Percentiles rank a stretch among this genome's conserved stretches.
These are phyloP conservation scores for Esteya vermicola DNA, from an alignment of 2,329 filamentous ascomycete species.

Conservation along the genomic window DNA sequence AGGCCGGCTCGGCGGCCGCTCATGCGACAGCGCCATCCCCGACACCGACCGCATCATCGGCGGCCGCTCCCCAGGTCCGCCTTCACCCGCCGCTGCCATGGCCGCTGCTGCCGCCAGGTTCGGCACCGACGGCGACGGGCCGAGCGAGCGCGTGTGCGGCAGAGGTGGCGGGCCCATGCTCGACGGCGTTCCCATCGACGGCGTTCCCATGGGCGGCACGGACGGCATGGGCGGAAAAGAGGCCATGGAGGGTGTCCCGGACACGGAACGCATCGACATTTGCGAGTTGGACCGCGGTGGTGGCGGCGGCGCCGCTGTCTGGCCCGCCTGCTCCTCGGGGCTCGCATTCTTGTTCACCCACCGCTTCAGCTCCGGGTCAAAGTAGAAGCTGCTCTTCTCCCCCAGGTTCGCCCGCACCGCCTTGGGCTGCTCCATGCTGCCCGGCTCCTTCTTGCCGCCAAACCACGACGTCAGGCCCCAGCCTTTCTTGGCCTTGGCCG, in stretches of 20 bases:
- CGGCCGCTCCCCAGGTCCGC: conserved; percentile 1
- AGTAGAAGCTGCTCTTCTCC: conserved; percentile 85
- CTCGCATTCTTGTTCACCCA: conserved; percentile 96
- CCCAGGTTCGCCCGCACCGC: conserved; percentile 88
- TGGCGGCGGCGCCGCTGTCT: conserved; percentile 69
- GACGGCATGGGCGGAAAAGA: conserved; percentile 8
- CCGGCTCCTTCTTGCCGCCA: conserved; percentile 50
- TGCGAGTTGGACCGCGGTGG: conserved; percentile 54
- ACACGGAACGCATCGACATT: conserved; percentile 28
- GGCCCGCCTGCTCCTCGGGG: conserved; percentile 43
- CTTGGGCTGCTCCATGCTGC: conserved; percentile 45
- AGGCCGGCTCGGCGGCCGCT: conserved; percentile 51
- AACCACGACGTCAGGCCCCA: conserved; percentile 84
- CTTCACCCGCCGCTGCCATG: conserved; percentile 23
- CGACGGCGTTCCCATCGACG: conserved; percentile 2
- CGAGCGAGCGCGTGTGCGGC: conserved; percentile 14
- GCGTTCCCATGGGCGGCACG: conserved; percentile 3
- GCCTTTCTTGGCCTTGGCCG: conserved; percentile 43
- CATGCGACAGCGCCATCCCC: conserved; percentile 23
- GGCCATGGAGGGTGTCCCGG: conserved; percentile 15
- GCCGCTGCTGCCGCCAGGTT: conserved; percentile 16
- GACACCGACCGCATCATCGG: conserved; percentile 27
- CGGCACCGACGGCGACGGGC: conserved; percentile 6
- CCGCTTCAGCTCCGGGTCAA: conserved; percentile 89
- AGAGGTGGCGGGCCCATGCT: conserved; percentile 12